Evolutionary conservation across 2,329 filamentous ascomycete species (phyloP), one percentile per base, ranked within the genome.

Genomic region (Thelonectria discophora): DNA sequence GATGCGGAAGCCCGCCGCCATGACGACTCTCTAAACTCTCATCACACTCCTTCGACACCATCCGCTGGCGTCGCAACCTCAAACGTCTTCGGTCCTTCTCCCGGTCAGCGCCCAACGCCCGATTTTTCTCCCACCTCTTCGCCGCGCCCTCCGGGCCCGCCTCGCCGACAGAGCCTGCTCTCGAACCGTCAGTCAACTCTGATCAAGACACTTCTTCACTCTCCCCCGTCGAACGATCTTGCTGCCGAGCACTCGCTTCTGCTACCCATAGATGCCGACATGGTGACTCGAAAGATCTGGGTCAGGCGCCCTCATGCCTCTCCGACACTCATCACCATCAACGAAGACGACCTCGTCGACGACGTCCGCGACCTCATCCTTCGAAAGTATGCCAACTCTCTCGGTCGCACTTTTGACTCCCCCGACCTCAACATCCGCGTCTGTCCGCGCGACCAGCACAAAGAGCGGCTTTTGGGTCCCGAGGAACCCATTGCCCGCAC

Each of bases 331-430:
- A 90, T 99, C 57, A 88, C 90, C 63, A 91, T 97, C 71, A 85
- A 88, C 69, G 91, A 97, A 72, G 93, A 96, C 71, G 93, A 97
- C 73, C 80, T 98, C 70, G 94, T 98, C 59, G 95, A 99, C 76
- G 94, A 97, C 78, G 90, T 97, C 64, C 90, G 94, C 70, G 95
- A 97, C 69, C 88, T 93, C 82, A 95, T 98, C 59, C 81, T 98
- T 69, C 88, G 88, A 72, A 98, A 98, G 81, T 99, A 98, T 77
- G 88, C 89, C 70, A 98, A 99, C 78, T 96, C 93, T 13, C 83
- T 99, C 24, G 94, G 94, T 52, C 89, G 89, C 69, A 91, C 86
- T 54, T 97, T 94, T 76, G 95, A 99, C 79, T 86, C 95, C 11
- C 95, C 95, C 12, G 95, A 99, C 76, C 86, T 99, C 60, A 88